Base-by-base conservation (phyloP, 805 yeast genomes). In the Wilhelminamyces savonicus region DNA sequence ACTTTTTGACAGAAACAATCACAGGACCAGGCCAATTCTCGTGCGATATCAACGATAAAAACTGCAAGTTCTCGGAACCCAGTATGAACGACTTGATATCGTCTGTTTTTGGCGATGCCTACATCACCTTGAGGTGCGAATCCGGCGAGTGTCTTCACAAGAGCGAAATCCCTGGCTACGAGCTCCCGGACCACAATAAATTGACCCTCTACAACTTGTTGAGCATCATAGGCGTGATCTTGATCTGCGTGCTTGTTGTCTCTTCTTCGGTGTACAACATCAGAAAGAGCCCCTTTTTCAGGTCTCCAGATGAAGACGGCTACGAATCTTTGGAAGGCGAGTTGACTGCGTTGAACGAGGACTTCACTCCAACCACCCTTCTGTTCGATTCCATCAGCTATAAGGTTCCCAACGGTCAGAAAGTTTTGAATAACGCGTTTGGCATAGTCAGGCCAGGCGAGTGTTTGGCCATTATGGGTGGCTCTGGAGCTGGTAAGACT, bases 401-500 rank as follows among this genome's bases (percentile, higher is more conserved):
- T 49, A 51, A 61, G 1, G 67, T 77, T 1, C 44, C 41, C 7
- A 51, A 44, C 16, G 72, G 75, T 8, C 69, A 62, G 15, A 58
- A 56, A 12, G 77, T 92, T 4, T 66, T 92, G 35, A 66, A 71
- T 9, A 64, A 70, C 17, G 69, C 85, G 0, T 76, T 74, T 42
- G 98, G 98, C 7, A 43, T 76, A 10, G 95, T 79, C 3, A 74
- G 75, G 29, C 95, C 97, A 2, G 82, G 96, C 22, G 87, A 87
- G 51, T 82, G 94, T 37, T 54, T 87, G 51, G 97, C 98, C 1
- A 86, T 92, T 24, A 85, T 92, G 95, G 98, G 98, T 25, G 97
- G 97, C 1, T 88, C 97, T 0, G 98, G 98, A 28, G 97, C 98
- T 10, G 98, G 98, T 30, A 92, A 92, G 52, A 90, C 98, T 1